Conservation (phyloP, 2,329 filamentous ascomycete species). For the Ceratocystis ficicola region DNA sequence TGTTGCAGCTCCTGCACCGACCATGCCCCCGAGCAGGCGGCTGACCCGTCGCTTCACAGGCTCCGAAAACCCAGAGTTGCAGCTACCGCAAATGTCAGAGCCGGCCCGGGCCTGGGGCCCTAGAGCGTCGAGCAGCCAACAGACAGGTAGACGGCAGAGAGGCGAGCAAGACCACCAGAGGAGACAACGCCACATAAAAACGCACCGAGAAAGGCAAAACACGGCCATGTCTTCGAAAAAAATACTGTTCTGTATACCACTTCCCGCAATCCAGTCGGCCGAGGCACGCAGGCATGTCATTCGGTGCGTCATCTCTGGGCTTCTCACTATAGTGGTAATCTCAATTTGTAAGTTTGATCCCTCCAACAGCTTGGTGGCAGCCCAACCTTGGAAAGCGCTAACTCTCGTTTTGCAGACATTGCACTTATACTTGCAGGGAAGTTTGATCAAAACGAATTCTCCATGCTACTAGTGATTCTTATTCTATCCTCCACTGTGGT, state of each 20-base stretch:
- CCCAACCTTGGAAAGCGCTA: not conserved
- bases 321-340: slow-evolving; percentile 47
- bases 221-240: not conserved
- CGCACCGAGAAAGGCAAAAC: slow-evolving; percentile 1
- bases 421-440: slow-evolving; percentile 55
- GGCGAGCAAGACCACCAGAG: not conserved
- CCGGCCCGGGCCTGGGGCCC: no score
- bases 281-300: slow-evolving; percentile 45
- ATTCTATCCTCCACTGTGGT: slow-evolving; percentile 63
- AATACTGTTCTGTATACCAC: slow-evolving; percentile 37
- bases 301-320: slow-evolving; percentile 52
- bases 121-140: not conserved
- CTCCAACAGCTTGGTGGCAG: not conserved
- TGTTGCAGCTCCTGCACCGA: slow-evolving; percentile 11
- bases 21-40: slow-evolving; percentile 5
- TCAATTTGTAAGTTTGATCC: slow-evolving; percentile 48
- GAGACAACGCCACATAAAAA: not conserved
- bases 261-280: slow-evolving; percentile 43
- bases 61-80: slow-evolving; percentile 39
- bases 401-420: slow-evolving; percentile 46
- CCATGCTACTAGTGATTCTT: slow-evolving; percentile 66
- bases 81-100: slow-evolving; percentile 31
- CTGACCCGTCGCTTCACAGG: slow-evolving; percentile 28
- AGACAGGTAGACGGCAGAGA: not conserved
- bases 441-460: slow-evolving; percentile 56